A percentile compares a stretch with the other conserved stretches of the same genome.
Conservation (phyloP, 164 flowering plant genomes). For the Kingdonia uniflora region DNA sequence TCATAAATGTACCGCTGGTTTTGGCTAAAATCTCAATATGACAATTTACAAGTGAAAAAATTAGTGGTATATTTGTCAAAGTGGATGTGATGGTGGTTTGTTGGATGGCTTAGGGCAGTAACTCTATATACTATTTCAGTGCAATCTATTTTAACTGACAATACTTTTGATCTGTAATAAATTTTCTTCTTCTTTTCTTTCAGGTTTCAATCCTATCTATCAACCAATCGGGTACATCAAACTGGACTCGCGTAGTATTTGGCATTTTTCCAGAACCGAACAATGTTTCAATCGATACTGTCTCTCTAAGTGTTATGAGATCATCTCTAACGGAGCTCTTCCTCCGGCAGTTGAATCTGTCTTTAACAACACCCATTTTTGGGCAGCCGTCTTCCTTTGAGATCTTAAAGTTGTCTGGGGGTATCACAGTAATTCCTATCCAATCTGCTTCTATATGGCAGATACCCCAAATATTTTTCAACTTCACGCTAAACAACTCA, state of each 20-base stretch:
- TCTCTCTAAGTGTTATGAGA: slow-evolving; percentile 44
- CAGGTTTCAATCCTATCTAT: slow-evolving; percentile 69
- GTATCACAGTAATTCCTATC: slow-evolving; percentile 47
- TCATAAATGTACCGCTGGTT: no score
- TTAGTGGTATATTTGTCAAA: no score
- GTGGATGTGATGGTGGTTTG: no score
- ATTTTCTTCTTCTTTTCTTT: background rate
- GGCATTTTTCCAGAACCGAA: slow-evolving; percentile 58
- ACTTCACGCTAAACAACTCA: slow-evolving; percentile 59
- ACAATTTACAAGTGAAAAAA: no score
- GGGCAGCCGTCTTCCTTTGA: slow-evolving; percentile 56
- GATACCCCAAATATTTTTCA: slow-evolving; percentile 47
- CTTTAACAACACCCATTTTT: slow-evolving; percentile 43
- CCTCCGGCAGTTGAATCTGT: slow-evolving; percentile 42
- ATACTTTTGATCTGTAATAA: background rate
- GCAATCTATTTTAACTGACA: background rate
- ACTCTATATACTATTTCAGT: background rate
- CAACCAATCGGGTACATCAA: slow-evolving; percentile 30
- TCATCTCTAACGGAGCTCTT: slow-evolving; percentile 52
- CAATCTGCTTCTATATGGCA: slow-evolving; percentile 30
- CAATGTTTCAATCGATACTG: slow-evolving; percentile 33
- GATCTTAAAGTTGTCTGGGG: slow-evolving; percentile 61
- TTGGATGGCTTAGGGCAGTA: background rate
- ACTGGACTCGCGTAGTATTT: slow-evolving; percentile 57
- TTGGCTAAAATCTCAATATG: no score